Conservation (phyloP, 2,329 filamentous ascomycete species). For the Diaporthe humulicola region DNA sequence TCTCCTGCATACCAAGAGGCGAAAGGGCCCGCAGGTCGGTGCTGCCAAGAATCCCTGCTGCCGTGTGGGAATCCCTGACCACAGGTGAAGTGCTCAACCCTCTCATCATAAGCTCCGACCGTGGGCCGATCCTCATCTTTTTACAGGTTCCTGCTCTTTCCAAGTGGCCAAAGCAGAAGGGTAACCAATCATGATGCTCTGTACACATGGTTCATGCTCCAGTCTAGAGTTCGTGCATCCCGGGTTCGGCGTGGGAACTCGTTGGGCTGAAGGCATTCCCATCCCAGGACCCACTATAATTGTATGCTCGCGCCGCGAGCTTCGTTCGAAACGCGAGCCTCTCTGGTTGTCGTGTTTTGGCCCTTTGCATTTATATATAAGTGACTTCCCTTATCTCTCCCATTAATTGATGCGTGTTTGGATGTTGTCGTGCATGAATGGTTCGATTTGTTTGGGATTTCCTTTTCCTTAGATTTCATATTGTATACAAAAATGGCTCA, state of each 20-base stretch:
- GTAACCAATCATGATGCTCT: conserved; percentile 11
- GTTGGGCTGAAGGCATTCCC: conserved; percentile 34
- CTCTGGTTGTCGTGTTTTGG: background rate
- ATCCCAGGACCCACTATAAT: conserved; percentile 15
- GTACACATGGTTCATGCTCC: background rate
- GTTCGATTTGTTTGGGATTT: background rate
- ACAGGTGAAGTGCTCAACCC: conserved; percentile 12
- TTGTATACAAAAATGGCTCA: conserved; percentile 26
- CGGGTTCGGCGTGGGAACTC: conserved; percentile 12
- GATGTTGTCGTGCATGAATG: background rate
- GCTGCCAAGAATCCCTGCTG: conserved; percentile 7
- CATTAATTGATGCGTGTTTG: background rate
- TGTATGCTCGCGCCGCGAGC: conserved; percentile 33
- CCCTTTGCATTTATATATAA: conserved; percentile 24
- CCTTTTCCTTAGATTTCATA: background rate
- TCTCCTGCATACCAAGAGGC: background rate
- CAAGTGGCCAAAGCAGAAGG: background rate
- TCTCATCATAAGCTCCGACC: conserved; percentile 15
- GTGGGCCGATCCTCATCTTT: conserved; percentile 21
- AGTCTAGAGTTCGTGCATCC: background rate
- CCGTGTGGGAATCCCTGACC: conserved; percentile 24
- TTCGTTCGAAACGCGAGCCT: conserved; percentile 26
- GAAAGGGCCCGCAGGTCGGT: background rate
- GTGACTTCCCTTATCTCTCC: conserved; percentile 18
- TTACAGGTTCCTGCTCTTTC: background rate